Evolutionary conservation across 805 yeast species (phyloP).

Genomic region (Candida parachauliodes): DNA sequence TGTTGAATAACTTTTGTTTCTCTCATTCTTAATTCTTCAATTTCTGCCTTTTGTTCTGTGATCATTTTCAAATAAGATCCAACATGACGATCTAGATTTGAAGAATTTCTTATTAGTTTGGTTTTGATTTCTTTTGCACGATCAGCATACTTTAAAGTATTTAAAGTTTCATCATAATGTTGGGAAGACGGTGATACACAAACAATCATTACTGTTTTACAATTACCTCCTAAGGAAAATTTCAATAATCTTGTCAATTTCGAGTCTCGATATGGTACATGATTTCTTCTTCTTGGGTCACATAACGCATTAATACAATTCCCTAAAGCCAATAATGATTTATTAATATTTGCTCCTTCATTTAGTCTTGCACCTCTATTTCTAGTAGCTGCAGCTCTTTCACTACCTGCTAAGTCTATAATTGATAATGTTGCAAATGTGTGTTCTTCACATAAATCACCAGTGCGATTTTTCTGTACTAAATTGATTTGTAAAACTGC

Average conservation of each 20-base stretch:
- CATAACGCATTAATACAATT: constrained; percentile 92
- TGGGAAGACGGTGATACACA: constrained; percentile 83
- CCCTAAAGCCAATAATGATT: constrained; percentile 83
- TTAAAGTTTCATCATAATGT: constrained; percentile 91
- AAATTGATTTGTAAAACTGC: constrained; percentile 86
- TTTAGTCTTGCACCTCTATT: constrained; percentile 77
- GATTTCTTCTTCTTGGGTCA: constrained; percentile 61
- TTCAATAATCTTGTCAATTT: constrained; percentile 83
- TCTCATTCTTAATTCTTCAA: constrained; percentile 59
- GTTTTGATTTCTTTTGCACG: constrained; percentile 90
- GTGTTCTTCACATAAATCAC: constrained; percentile 63
- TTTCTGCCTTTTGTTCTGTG: constrained; percentile 72
- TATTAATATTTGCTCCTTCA: constrained; percentile 93
- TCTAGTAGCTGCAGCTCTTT: constrained; percentile 85
- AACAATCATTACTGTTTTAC: constrained; percentile 94
- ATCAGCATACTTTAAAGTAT: constrained; percentile 87
- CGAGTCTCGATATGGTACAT: constrained; percentile 89
- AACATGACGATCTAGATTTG: constrained; percentile 75
- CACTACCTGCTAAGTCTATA: constrained; percentile 93
- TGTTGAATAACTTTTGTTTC: constrained; percentile 43
- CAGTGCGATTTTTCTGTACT: constrained; percentile 53
- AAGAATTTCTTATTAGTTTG: constrained; percentile 68
- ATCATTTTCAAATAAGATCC: constrained; percentile 83
- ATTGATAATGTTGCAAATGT: constrained; percentile 78
- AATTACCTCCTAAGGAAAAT: constrained; percentile 89